Evolutionary conservation across 83 land plant genomes (phyloP).

Genomic region (Picea engelmannii): DNA sequence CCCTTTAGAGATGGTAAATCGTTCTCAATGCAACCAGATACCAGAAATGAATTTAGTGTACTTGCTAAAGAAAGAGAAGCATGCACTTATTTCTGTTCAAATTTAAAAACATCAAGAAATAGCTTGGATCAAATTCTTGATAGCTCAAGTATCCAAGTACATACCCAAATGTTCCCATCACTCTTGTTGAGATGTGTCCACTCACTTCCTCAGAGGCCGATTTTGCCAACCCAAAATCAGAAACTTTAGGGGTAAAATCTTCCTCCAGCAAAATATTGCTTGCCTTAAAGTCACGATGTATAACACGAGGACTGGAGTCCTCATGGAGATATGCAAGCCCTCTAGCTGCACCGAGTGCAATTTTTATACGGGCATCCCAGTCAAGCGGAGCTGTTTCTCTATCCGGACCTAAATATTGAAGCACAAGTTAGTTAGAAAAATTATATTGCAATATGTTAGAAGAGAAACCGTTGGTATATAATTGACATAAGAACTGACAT

Average conservation of each 20-base stretch:
- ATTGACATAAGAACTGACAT: neutral
- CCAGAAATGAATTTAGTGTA: neutral
- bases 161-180: constrained; percentile 94
- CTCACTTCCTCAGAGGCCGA: constrained; percentile 71
- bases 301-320: constrained; percentile 85
- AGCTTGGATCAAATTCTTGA: neutral
- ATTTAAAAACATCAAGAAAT: constrained; percentile 1
- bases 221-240: constrained; percentile 88
- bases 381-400: constrained; percentile 66
- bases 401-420: constrained; percentile 48
- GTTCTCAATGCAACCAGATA: neutral
- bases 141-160: constrained; percentile 12
- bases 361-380: constrained; percentile 82
- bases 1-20: neutral
- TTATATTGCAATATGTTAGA: neutral
- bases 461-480: too few species aligned
- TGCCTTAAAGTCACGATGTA: constrained; percentile 85
- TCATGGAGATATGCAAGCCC: constrained; percentile 89
- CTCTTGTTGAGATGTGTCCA: constrained; percentile 79
- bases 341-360: constrained; percentile 85
- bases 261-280: constrained; percentile 84
- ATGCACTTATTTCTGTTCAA: neutral
- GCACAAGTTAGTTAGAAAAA: neutral
- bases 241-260: constrained; percentile 87
- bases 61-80: neutral